Evolutionary conservation across 225 moss, liverwort and hornwort species (phyloP).

Genomic region (Climacium dendroides): DNA sequence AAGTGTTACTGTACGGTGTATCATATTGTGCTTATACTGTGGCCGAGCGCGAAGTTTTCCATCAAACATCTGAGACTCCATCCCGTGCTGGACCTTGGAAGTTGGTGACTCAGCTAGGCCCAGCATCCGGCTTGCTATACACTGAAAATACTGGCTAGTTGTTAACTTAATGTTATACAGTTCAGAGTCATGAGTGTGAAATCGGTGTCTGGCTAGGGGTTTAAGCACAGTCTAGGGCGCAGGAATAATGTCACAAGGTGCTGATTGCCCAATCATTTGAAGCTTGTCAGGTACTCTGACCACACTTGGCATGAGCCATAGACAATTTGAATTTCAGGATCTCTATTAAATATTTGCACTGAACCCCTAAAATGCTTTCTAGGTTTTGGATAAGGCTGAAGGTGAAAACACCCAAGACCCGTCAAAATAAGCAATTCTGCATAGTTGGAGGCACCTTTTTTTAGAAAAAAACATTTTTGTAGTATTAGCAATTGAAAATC

Average conservation of each 20-base stretch:
- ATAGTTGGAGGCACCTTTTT: not conserved
- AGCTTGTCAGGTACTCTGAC: not conserved
- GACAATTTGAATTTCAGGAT: not conserved
- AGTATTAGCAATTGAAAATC: not conserved
- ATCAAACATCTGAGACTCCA: not conserved
- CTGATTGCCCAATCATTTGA: not conserved
- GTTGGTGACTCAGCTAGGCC: conserved; percentile 9
- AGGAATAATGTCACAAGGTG: not conserved
- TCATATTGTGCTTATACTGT: conserved; percentile 26
- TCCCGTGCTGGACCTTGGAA: conserved; percentile 18
- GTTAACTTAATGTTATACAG: not conserved
- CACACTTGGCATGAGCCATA: not conserved
- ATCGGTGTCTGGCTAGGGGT: not conserved
- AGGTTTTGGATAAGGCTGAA: not conserved
- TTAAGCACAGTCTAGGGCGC: not conserved
- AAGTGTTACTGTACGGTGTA: conserved; percentile 2
- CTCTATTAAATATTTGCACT: not conserved
- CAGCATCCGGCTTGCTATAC: conserved; percentile 9
- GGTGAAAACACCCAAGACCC: not conserved
- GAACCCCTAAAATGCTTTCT: not conserved
- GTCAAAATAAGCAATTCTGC: not conserved
- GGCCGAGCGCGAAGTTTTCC: conserved; percentile 20
- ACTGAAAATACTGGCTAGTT: not conserved
- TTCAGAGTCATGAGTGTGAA: not conserved
- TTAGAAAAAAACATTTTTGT: not conserved